Evolutionary conservation across 2,329 filamentous ascomycete genomes (phyloP), one percentile per base, ranked within the genome.

Genomic region (Clonostachys rosea): DNA sequence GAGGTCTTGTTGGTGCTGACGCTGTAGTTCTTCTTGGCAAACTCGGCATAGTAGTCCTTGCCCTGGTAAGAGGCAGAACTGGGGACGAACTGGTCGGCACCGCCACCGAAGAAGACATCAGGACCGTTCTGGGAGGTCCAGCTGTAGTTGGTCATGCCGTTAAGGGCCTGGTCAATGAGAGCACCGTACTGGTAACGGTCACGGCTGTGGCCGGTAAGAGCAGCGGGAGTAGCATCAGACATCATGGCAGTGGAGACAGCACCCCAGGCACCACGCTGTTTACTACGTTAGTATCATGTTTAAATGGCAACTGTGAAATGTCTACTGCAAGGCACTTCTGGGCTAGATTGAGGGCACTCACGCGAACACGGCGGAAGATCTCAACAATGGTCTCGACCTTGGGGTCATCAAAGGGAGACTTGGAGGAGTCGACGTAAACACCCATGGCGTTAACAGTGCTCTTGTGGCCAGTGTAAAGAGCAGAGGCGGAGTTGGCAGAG

Each of bases 321-420:
- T 34, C 18, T 30, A 30, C 24, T 30, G 10, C 24, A 30, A 30
- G 24, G 24, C 24, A 30, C 24, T 30, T 30, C 24, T 30, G 24
- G 8, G 24, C 24, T 10, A 30, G 24, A 10, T 30, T 30, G 37
- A 40, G 34, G 10, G 24, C 71, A 54, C 81, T 73, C 49, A 82
- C 77, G 65, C 78, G 82, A 46, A 89, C 73, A 48, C 89, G 84
- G 55, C 79, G 76, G 67, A 92, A 84, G 48, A 94, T 75, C 66
- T 91, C 87, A 18, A 86, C 83, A 60, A 95, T 88, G 13, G 84
- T 89, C 71, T 94, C 89, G 18, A 95, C 80, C 70, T 92, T 94
- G 46, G 89, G 89, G 59, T 95, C 89, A 60, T 95, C 89, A 53
- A 89, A 89, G 4, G 77, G 68, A 56, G 86, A 76, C 12, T 79